Conservation (phyloP, 768 basidiomycete species). For the Tephrocybe sp. region DNA sequence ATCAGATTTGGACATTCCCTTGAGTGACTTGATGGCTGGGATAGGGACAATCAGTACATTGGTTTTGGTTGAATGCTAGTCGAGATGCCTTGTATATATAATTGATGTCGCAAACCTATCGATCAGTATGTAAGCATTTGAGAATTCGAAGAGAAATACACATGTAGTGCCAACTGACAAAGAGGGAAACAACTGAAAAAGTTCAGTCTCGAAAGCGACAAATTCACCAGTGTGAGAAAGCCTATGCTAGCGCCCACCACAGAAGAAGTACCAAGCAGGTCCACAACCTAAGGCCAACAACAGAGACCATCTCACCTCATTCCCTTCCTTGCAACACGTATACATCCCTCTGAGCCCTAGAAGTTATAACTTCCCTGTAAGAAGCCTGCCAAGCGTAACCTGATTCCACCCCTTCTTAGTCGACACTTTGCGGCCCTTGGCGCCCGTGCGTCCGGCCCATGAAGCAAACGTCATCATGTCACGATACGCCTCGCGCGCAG, state of each 20-base stretch:
- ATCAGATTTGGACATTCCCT: constrained; percentile 25
- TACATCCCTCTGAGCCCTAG: too few species aligned
- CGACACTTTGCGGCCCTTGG: background rate
- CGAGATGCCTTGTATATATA: background rate
- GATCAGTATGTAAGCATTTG: too few species aligned
- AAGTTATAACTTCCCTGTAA: constrained; percentile 23
- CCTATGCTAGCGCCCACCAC: too few species aligned
- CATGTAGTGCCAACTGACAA: background rate
- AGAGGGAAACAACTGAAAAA: too few species aligned
- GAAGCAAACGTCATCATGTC: constrained; percentile 24
- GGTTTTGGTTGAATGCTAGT: too few species aligned
- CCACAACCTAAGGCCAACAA: too few species aligned
- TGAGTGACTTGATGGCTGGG: background rate
- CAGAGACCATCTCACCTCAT: too few species aligned
- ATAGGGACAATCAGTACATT: background rate
- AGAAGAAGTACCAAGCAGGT: too few species aligned
- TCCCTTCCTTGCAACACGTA: too few species aligned
- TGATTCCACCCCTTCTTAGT: constrained; percentile 24
- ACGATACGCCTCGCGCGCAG: constrained; percentile 21
- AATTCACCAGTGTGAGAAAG: too few species aligned
- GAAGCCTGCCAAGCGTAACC: constrained; percentile 20
- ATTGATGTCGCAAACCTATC: too few species aligned
- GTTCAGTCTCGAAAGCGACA: too few species aligned
- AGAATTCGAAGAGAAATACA: background rate
- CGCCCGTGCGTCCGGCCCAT: constrained; percentile 21